Evolutionary conservation across 768 basidiomycete genomes (phyloP).

Genomic region (Podaxis sp.): DNA sequence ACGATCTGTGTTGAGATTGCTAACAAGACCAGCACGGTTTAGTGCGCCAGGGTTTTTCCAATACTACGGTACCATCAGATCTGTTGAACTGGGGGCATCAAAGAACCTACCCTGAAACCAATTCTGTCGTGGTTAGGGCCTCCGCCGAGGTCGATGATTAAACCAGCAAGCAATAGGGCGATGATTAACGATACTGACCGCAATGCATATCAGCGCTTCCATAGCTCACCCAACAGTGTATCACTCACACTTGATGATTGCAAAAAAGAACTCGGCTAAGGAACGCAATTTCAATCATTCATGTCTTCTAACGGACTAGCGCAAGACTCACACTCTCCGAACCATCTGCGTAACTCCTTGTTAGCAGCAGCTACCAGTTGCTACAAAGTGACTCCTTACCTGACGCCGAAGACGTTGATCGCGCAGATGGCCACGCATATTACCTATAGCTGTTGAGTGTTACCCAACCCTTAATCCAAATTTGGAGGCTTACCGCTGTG

Average conservation of each 20-base stretch:
- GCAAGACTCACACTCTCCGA: constrained; percentile 56
- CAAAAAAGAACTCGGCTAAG: constrained; percentile 64
- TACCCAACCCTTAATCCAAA: neutral
- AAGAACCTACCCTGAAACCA: constrained; percentile 56
- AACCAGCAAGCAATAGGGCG: constrained; percentile 56
- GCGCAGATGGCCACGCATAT: constrained; percentile 54
- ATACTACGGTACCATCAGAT: constrained; percentile 35
- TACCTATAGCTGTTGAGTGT: constrained; percentile 23
- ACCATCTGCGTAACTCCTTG: constrained; percentile 37
- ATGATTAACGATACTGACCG: constrained; percentile 54
- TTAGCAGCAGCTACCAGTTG: neutral
- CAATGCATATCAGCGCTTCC: neutral
- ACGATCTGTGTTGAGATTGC: constrained; percentile 41
- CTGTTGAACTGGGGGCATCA: constrained; percentile 19
- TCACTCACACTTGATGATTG: constrained; percentile 57
- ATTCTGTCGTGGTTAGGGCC: constrained; percentile 65
- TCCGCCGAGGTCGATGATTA: constrained; percentile 78
- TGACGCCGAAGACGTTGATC: constrained; percentile 73
- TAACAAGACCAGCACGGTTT: constrained; percentile 39
- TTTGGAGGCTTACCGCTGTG: constrained; percentile 36
- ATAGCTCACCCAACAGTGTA: neutral
- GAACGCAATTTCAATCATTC: constrained; percentile 2
- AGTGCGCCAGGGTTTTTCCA: constrained; percentile 74
- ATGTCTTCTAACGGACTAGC: neutral
- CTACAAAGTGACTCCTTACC: constrained; percentile 29